Conservation (phyloP, 139 green algal species). For the Coccomyxa sp. region DNA sequence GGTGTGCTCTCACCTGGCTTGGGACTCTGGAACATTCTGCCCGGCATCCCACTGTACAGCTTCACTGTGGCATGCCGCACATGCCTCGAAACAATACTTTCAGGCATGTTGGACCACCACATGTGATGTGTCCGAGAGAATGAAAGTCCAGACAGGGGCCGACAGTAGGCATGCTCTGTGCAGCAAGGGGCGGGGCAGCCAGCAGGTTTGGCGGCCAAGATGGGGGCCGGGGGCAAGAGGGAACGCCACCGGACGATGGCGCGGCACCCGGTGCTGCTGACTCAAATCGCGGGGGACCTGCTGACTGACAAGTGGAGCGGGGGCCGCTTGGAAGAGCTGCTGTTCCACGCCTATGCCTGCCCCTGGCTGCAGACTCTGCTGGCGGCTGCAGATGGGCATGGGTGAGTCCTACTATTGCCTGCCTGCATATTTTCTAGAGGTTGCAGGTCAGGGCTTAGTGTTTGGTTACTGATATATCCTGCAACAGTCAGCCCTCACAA, state of each 20-base stretch:
- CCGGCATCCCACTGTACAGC: too few species aligned
- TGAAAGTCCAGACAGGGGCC: too few species aligned
- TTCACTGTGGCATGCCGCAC: too few species aligned
- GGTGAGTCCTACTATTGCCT: constrained; percentile 12
- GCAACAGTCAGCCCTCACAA: not conserved
- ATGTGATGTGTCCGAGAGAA: too few species aligned
- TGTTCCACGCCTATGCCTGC: constrained; percentile 39
- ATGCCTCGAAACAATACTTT: too few species aligned
- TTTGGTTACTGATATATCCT: not conserved
- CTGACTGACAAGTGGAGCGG: constrained; percentile 32
- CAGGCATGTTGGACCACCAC: too few species aligned
- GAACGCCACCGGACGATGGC: not conserved
- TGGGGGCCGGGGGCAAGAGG: not conserved
- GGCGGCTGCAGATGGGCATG: constrained; percentile 24
- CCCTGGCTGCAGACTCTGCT: constrained; percentile 67
- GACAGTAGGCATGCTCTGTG: too few species aligned
- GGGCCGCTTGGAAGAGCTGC: constrained; percentile 34
- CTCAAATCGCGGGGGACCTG: constrained; percentile 25
- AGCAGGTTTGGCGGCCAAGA: constrained; percentile 8
- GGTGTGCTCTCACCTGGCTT: too few species aligned
- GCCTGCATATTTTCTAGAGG: not conserved
- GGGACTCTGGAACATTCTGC: too few species aligned
- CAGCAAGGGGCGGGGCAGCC: too few species aligned
- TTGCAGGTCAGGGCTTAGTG: too few species aligned
- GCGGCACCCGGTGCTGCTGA: constrained; percentile 27